phyloP scores from a whole-genome alignment of 805 yeast species.

The Cephaloascus fragrans region DNA sequence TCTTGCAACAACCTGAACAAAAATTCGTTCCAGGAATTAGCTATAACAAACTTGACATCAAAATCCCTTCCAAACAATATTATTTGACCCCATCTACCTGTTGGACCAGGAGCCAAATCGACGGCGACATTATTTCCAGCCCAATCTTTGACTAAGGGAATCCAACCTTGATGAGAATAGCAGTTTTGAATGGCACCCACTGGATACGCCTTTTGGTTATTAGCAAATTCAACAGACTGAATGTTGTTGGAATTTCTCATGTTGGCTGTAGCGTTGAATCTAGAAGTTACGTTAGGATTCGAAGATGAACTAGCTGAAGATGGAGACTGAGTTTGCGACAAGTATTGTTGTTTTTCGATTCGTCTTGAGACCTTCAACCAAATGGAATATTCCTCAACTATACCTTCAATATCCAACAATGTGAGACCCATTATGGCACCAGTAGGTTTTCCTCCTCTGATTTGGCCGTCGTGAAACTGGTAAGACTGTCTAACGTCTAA shows the following conservation, averaged over 20 bases:
- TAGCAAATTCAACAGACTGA: constrained; percentile 5
- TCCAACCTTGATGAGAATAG: constrained; percentile 29
- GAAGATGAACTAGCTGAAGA: constrained; percentile 2
- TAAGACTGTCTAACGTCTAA: constrained; percentile 33
- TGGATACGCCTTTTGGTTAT: constrained; percentile 26
- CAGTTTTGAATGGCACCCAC: constrained; percentile 25
- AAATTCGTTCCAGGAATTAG: constrained; percentile 27
- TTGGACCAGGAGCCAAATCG: constrained; percentile 29
- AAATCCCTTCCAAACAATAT: constrained; percentile 34
- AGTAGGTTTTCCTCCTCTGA: constrained; percentile 34
- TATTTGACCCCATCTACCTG: constrained; percentile 30
- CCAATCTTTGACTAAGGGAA: constrained; percentile 28
- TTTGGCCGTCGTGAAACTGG: constrained; percentile 36
- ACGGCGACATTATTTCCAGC: constrained; percentile 33
- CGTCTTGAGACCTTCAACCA: constrained; percentile 32
- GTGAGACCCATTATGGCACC: constrained; percentile 33
- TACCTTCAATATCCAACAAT: constrained; percentile 30
- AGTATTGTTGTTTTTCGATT: constrained; percentile 25
- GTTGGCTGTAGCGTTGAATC: constrained; percentile 10
- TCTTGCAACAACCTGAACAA: constrained; percentile 25
- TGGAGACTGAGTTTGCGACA: constrained; percentile 10
- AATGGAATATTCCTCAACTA: constrained; percentile 28
- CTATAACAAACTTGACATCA: constrained; percentile 31
- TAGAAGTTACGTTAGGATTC: constrained; percentile 6
- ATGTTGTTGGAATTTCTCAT: constrained; percentile 5